Evolutionary conservation across 768 basidiomycete genomes (phyloP), one percentile per base, ranked within the genome.

Genomic region (Amanita pseudoporphyria): DNA sequence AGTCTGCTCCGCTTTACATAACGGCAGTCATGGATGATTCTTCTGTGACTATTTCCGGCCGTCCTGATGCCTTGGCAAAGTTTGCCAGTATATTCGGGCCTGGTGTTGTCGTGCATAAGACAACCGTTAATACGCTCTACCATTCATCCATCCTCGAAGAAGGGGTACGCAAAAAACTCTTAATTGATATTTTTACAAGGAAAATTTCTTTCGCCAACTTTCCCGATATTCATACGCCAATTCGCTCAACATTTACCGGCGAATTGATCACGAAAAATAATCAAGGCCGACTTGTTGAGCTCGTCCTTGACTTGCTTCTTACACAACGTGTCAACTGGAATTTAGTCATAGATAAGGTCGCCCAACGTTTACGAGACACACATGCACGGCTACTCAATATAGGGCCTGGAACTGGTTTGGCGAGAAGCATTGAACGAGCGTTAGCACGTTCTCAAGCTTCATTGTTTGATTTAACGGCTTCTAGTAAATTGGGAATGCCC

Each of bases 21-120:
- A 80, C 79, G 1, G 75, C 78, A 7, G 64, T 78, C 51, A 64
- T 76, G 43, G 71, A 73, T 51, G 65, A 70, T 46, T 61, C 55
- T 9, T 73, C 68, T 48, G 63, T 79, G 47, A 81, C 81, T 9
- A 63, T 82, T 43, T 83, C 81, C 2, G 82, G 81, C 19, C 71
- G 65, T 43, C 81, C 81, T 2, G 72, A 77, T 52, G 46, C 70
- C 40, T 62, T 84, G 26, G 57, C 62, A 6, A 58, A 58, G 21
- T 81, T 82, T 58, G 62, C 68, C 6, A 54, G 55, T 13, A 64
- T 56, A 6, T 54, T 77, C 36, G 65, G 69, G 18, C 54, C 63
- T 3, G 59, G 57, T 16, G 66, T 67, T 18, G 54, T 64, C 1
- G 61, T 72, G 0, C 72, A 71, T 52, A 60, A 70, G 41, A 76